Evolutionary conservation across 805 yeast species (phyloP).

Genomic region (Teunomyces gatunensis): DNA sequence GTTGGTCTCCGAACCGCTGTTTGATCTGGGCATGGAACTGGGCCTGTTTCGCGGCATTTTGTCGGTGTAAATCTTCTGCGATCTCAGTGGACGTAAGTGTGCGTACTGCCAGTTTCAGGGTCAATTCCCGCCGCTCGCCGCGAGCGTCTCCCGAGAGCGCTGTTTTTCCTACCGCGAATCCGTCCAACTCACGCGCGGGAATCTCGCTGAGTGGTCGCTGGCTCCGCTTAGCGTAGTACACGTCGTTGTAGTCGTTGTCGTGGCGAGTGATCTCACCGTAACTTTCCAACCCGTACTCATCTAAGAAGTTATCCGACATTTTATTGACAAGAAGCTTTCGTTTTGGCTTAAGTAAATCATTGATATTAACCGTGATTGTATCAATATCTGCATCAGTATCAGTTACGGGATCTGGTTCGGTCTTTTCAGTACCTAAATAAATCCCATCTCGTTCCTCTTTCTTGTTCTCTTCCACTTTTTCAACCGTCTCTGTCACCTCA

Average conservation of each 20-base stretch:
- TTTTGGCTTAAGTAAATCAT: conserved; percentile 19
- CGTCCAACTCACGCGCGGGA: conserved; percentile 29
- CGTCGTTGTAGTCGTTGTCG: conserved; percentile 26
- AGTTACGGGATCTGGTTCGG: conserved; percentile 6
- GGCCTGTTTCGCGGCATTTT: conserved; percentile 23
- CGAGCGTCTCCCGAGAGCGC: conserved; percentile 7
- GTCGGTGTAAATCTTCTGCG: conserved; percentile 22
- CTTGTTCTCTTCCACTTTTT: conserved; percentile 7
- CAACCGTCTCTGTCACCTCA: conserved; percentile 9
- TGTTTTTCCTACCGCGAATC: conserved; percentile 33
- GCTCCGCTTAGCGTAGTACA: conserved; percentile 15
- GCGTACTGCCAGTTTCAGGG: conserved; percentile 9
- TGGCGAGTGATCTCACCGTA: conserved; percentile 26
- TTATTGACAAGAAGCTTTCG: conserved; percentile 31
- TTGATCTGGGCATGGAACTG: conserved; percentile 29
- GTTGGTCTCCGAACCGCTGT: conserved; percentile 17
- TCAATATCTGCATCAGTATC: not conserved
- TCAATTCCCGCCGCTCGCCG: not conserved
- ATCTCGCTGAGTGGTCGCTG: conserved; percentile 22
- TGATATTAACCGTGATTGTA: conserved; percentile 17
- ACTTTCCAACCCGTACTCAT: conserved; percentile 38
- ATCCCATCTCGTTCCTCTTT: conserved; percentile 28
- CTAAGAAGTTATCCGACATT: conserved; percentile 30
- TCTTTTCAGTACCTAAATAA: conserved; percentile 26
- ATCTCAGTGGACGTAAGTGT: conserved; percentile 26